phyloP scores from a whole-genome alignment of 2,329 filamentous ascomycete genomes.

The Trichophyton benhamiae region DNA sequence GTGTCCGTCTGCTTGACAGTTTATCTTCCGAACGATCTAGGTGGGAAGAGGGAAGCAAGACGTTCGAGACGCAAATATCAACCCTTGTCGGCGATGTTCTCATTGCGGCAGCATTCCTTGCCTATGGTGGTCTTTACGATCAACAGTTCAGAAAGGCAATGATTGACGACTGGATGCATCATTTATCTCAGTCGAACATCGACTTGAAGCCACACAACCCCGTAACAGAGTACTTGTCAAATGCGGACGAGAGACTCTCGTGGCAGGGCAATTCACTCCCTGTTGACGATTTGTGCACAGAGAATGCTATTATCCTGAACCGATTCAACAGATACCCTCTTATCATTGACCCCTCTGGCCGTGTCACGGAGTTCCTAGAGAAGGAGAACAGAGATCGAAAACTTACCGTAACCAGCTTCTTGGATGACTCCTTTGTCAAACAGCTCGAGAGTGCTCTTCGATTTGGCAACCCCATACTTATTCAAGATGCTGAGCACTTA shows the following conservation, averaged over 20 bases:
- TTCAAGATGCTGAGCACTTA: slow-evolving; percentile 93
- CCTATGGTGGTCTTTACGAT: slow-evolving; percentile 93
- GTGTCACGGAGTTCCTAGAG: slow-evolving; percentile 87
- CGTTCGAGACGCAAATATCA: slow-evolving; percentile 94
- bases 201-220: slow-evolving; percentile 88
- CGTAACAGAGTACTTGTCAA: slow-evolving; percentile 90
- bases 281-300: slow-evolving; percentile 93
- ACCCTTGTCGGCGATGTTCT: slow-evolving; percentile 93
- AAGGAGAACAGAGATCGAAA: slow-evolving; percentile 88
- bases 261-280: slow-evolving; percentile 93
- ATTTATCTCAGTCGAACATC: slow-evolving; percentile 85
- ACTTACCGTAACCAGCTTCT: slow-evolving; percentile 91
- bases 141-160: slow-evolving; percentile 96
- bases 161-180: slow-evolving; percentile 94
- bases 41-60: slow-evolving; percentile 96
- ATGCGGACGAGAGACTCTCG: slow-evolving; percentile 81
- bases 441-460: slow-evolving; percentile 92
- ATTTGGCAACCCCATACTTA: slow-evolving; percentile 96
- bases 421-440: slow-evolving; percentile 96
- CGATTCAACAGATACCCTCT: slow-evolving; percentile 97
- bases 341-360: slow-evolving; percentile 93
- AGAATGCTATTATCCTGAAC: slow-evolving; percentile 95
- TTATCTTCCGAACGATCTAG: slow-evolving; percentile 82
- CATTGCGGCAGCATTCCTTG: slow-evolving; percentile 91
- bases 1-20: slow-evolving; percentile 85